Evolutionary conservation across 2,329 filamentous ascomycete genomes (phyloP).

Genomic region (Trichoderma gracile): DNA sequence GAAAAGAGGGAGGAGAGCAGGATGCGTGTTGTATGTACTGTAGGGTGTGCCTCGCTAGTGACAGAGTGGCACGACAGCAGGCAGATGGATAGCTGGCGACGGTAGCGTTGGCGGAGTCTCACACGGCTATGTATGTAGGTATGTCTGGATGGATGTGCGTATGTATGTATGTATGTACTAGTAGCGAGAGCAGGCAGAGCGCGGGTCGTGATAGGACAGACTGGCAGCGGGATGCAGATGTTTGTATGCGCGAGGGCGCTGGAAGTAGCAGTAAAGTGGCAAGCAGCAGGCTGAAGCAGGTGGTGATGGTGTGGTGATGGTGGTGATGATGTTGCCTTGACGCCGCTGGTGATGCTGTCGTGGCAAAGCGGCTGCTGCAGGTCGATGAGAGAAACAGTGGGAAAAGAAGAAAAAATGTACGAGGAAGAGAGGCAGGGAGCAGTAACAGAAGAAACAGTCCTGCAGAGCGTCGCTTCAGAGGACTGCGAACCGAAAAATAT

Average conservation of each 20-base stretch:
- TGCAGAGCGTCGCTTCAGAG: neutral
- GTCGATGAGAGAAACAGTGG: neutral
- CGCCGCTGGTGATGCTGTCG: neutral
- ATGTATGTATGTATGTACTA: neutral
- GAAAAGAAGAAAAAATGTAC: no score
- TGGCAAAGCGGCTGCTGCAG: neutral
- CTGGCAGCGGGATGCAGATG: neutral
- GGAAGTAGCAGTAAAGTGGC: slow-evolving; percentile 12
- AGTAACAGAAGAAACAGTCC: no score
- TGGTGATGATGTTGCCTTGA: slow-evolving; percentile 2
- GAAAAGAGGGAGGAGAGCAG: neutral
- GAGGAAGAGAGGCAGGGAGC: no score
- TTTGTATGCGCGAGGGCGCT: neutral
- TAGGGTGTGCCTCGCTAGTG: slow-evolving; percentile 25
- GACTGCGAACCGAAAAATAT: neutral
- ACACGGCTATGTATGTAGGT: neutral
- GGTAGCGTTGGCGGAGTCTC: slow-evolving; percentile 23
- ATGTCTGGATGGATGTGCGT: no score
- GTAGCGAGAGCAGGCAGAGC: neutral
- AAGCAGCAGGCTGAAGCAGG: neutral
- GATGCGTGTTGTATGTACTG: slow-evolving; percentile 23
- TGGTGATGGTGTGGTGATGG: neutral
- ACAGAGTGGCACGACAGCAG: slow-evolving; percentile 24
- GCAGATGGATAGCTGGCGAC: neutral
- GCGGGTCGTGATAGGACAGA: neutral